These are phyloP conservation scores for Linnemannia elongata DNA, from an alignment of 192 early-diverging fungal species.

Conservation along the genomic window DNA sequence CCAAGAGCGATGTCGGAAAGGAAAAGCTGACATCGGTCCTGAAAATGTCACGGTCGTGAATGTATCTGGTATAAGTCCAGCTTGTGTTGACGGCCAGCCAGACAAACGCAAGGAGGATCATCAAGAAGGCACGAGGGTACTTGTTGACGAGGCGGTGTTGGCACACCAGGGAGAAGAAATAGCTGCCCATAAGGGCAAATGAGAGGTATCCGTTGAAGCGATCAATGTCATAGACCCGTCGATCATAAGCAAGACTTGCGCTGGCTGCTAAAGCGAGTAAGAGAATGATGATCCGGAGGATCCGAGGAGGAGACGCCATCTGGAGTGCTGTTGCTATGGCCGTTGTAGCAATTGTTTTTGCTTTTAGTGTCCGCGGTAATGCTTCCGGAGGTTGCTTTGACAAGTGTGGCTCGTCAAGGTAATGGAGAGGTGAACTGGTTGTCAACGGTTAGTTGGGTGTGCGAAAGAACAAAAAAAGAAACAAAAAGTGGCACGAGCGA, in stretches of 20 bases:
- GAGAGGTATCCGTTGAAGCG: background rate
- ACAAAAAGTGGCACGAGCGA: background rate
- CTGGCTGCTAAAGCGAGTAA: background rate
- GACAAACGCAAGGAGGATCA: slow-evolving; percentile 2
- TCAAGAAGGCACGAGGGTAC: background rate
- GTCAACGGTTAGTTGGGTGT: background rate
- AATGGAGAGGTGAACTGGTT: background rate
- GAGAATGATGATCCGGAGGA: background rate
- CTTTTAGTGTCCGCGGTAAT: background rate
- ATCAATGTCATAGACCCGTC: background rate
- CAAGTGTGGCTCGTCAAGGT: background rate
- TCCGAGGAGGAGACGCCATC: background rate
- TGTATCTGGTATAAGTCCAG: background rate
- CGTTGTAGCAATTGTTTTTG: background rate
- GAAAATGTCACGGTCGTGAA: background rate
- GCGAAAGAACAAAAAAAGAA: background rate
- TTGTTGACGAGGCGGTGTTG: background rate
- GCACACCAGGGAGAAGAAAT: background rate
- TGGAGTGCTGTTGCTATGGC: background rate
- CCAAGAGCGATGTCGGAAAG: background rate
- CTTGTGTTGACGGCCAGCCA: background rate
- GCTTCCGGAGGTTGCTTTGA: background rate
- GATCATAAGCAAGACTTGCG: background rate
- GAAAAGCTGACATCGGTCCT: background rate
- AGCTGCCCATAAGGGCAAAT: background rate